Base-by-base conservation (phyloP, 176 grass and related monocot genomes). In the Oryza longistaminata region DNA sequence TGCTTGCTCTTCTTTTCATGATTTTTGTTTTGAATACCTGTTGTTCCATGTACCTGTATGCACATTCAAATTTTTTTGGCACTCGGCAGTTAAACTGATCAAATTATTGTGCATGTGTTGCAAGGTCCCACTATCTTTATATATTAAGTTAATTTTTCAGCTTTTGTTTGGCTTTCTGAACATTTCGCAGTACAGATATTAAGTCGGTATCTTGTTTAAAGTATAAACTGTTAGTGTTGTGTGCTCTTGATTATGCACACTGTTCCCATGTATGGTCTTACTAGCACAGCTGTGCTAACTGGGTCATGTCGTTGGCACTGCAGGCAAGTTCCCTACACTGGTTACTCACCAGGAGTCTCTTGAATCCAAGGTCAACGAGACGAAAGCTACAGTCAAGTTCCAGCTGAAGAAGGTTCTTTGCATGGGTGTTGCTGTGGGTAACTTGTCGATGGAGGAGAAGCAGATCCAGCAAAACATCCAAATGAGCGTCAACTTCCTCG, bases 371-470 rank as follows among this genome's bases (percentile, higher is more conserved):
- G 95, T 98, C 48, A 98, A 98, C 21, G 96, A 98, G 87, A 95
- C 83, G 0, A 98, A 95, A 68, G 93, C 96, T 44, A 95, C 89
- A 2, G 74, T 98, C 67, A 98, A 98, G 78, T 98, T 98, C 68
- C 96, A 98, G 76, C 83, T 98, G 11, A 98, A 98, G 93, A 98
- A 98, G 66, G 96, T 98, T 49, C 93, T 98, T 3, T 98, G 96
- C 89, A 98, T 98, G 96, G 96, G 96, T 40, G 96, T 98, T 75
- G 96, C 93, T 5, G 96, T 98, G 0, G 96, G 93, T 35, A 98
- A 98, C 68, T 46, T 86, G 42, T 86, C 79, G 0, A 98, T 98
- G 96, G 96, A 98, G 74, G 96, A 98, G 87, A 98, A 95, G 87
- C 96, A 98, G 83, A 93, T 98, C 72, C 91, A 93, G 39, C 93